These are phyloP conservation scores for Trichoderma semiorbis DNA, from an alignment of 2,329 filamentous ascomycete species.

Conservation along the genomic window DNA sequence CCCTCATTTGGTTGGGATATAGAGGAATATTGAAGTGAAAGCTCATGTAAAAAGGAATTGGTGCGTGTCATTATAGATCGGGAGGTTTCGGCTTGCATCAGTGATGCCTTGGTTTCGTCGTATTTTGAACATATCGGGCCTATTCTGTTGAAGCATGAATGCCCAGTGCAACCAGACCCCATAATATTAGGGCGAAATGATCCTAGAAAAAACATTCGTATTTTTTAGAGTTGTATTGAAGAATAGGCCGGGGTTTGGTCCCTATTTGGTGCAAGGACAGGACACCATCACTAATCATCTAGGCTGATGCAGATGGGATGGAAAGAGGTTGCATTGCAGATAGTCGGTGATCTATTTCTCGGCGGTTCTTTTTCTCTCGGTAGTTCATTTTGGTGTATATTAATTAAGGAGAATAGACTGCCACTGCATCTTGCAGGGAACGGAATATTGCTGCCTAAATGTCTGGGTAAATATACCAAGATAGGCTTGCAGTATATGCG, in stretches of 20 bases:
- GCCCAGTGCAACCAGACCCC: not conserved
- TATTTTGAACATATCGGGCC: not conserved
- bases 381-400: not conserved
- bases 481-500: not conserved
- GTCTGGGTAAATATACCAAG: not conserved
- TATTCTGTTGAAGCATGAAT: not conserved
- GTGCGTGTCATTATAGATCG: not conserved
- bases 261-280: not conserved
- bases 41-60: not conserved
- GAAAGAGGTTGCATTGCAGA: not conserved
- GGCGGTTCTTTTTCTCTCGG: not conserved
- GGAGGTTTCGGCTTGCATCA: not conserved
- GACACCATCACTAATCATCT: not conserved
- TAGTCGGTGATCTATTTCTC: not conserved
- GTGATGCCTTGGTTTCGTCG: not conserved
- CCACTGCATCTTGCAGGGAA: not conserved
- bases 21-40: not conserved
- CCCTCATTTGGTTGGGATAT: not conserved
- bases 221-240: not conserved
- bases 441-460: not conserved
- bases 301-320: not conserved
- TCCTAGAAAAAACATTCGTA: not conserved
- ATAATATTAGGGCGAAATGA: not conserved
- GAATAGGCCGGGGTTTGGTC: not conserved
- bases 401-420: not conserved